Evolutionary conservation across 331 rosid genomes (phyloP), one percentile per base, ranked within the genome.

Genomic region (Rhamnella rubrinervis): DNA sequence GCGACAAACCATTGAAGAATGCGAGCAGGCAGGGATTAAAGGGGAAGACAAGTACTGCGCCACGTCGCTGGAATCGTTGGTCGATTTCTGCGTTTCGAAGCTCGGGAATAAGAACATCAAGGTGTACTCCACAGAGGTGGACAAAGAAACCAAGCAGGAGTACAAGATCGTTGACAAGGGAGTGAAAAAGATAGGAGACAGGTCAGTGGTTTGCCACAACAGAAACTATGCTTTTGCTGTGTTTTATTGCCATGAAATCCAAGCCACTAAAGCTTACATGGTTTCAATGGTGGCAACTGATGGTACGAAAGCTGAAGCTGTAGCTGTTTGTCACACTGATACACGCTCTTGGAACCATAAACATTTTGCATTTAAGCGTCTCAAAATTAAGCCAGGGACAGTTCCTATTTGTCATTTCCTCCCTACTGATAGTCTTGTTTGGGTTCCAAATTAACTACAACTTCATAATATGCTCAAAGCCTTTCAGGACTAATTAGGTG

Each of bases 181-280:
- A 10, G 64, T 56, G 35, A 52, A 44, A 8, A 70, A 39, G 31
- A 28, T 65, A 15, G 68, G 69, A 31, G 53, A 71, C 12, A 62
- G 20, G 8, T 46, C 61, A 4, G 70, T 80, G 17, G 72, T 71
- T 55, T 80, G 84, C 19, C 81, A 80, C 11, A 80, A 57, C 20
- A 26, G 61, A 67, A 71, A 76, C 49, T 76, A 66, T 19, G 63
- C 47, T 9, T 61, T 75, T 8, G 75, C 59, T 11, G 82, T 65
- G 21, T 80, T 76, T 50, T 80, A 77, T 9, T 85, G 87, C 51
- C 84, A 83, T n/a, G 70, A 68, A 61, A 47, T 65, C 11, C 70
- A 53, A 13, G 70, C 66, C 15, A 66, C 81, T n/a, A 55, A 50
- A n/a, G 17, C 75, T 55, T 83, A 79, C 57, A 41, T 1, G 59